Percentiles rank a stretch among this genome's conserved stretches.
Evolutionary conservation across 192 early-diverging fungal species (phyloP).

Genomic region (Umbelopsis ramanniana): DNA sequence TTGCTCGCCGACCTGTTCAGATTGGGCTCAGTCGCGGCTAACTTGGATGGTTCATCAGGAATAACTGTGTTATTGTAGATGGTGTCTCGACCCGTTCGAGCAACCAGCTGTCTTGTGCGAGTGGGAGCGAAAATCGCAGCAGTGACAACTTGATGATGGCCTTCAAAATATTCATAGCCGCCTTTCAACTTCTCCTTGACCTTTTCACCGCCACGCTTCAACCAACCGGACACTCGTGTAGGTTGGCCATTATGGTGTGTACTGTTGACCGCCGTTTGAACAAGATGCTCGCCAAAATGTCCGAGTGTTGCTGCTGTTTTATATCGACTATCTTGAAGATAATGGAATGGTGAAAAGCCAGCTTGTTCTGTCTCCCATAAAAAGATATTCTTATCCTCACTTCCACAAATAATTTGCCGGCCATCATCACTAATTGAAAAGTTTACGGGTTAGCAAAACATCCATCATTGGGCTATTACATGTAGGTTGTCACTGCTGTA

Average conservation of each 20-base stretch:
- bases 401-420: constrained; percentile 79
- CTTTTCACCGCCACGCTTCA: constrained; percentile 29
- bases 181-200: constrained; percentile 34
- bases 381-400: constrained; percentile 78
- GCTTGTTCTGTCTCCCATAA: constrained; percentile 68
- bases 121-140: constrained; percentile 67
- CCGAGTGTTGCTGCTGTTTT: constrained; percentile 28
- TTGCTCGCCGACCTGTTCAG: background rate
- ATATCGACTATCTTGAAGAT: constrained; percentile 30
- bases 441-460: background rate
- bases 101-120: constrained; percentile 61
- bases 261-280: constrained; percentile 19
- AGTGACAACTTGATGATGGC: constrained; percentile 60
- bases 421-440: constrained; percentile 62
- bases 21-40: background rate
- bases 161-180: constrained; percentile 46
- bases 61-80: constrained; percentile 54
- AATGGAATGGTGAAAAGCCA: constrained; percentile 24
- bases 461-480: background rate
- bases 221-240: constrained; percentile 26
- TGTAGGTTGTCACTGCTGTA: constrained; percentile 10
- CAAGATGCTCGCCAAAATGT: constrained; percentile 27
- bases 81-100: constrained; percentile 49
- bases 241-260: background rate
- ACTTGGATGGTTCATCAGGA: constrained; percentile 41